Base-by-base conservation (phyloP, 2,329 filamentous ascomycete genomes). In the Metarhizium robertsii region DNA sequence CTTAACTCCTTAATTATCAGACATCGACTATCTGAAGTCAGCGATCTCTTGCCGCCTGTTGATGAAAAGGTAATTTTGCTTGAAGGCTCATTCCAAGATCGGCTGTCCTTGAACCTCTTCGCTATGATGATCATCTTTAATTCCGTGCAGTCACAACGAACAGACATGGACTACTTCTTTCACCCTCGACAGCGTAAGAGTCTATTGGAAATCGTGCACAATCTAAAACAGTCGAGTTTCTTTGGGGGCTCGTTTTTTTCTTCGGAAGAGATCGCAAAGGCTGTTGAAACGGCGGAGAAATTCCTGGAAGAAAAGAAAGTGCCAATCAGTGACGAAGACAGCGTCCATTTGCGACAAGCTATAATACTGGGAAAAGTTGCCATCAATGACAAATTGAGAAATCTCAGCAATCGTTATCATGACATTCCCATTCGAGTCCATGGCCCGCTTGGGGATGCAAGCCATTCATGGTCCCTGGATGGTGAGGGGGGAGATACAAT, bases 121-220 rank as follows among this genome's bases (percentile, higher is more conserved):
- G 81, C 89, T 0, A 87, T 94, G 71, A 84, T 90, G 65, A 82
- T 96, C 50, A 85, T 88, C 2, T 86, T 90, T 61, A 97, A 97
- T 65, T 85, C 90, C 0, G 84, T 97, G 1, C 92, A 92, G 29
- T 96, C 91, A 5, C 89, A 96, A 65, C 78, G 92, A 11, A 84
- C 80, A 0, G 92, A 92, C 62, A 76, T 81, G 55, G 92, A 96
- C 66, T 96, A 96, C 66, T 86, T 97, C 60, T 96, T 96, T 62
- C 88, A 96, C 62, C 80, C 82, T 0, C 83, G 79, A 13, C 92
- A 92, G 62, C 74, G 80, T 34, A 86, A 84, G 59, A 78, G 79
- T 43, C 73, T 95, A 13, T 72, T 85, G 30, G 76, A 82, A 53
- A 74, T 95, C 2, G 86, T 95, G 4, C 79, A 79, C 55, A 96